Evolutionary conservation across 208 protist species (phyloP), one percentile per base, ranked within the genome.

Genomic region (Angomonas desouzai): DNA sequence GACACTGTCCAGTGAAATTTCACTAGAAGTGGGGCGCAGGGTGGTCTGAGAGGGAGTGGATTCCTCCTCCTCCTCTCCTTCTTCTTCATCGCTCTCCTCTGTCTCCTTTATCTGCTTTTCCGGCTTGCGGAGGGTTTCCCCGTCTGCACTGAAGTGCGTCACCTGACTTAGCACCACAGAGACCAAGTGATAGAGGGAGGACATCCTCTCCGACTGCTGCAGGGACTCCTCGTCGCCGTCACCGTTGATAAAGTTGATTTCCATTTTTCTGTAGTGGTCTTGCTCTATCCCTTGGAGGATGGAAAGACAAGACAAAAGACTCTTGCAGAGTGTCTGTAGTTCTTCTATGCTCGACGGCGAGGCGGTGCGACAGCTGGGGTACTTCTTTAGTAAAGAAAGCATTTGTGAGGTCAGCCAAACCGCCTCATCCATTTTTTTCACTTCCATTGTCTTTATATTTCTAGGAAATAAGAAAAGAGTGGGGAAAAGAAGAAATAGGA

Each of bases 1-100:
- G 16, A 99, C 91, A 73, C 16, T 23, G 11, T 60, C 30, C 2
- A 60, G 45, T 51, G 45, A 27, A 40, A 40, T 40, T 40, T 40
- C 36, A 40, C 36, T 6, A 40, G 36, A 40, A 13, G 36, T 40
- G 9, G 6, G 36, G 13, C 13, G 36, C 13, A 40, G 36, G 9
- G 9, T 40, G 36, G 6, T 40, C 9, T 6, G 36, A 6, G 36
- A 20, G n/a, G 27, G n/a, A 23, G 6, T 25, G 55, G 28, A 25
- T 36, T 43, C 55, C 3, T 32, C 27, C 51, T 34, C 11, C 6
- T 57, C 27, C 28, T 57, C 25, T 7, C 28, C 29, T n/a, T 57
- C 51, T 32, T 57, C 28, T 23, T 34, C 10, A 11, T 29, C n/a
- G 7, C 51, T 23, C 3, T 32, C 27, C 27, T 57, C 49, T 13